Percentiles rank a stretch among this genome's conserved stretches.
phyloP scores from a whole-genome alignment of 768 basidiomycete species.

The Mycena vitilis region DNA sequence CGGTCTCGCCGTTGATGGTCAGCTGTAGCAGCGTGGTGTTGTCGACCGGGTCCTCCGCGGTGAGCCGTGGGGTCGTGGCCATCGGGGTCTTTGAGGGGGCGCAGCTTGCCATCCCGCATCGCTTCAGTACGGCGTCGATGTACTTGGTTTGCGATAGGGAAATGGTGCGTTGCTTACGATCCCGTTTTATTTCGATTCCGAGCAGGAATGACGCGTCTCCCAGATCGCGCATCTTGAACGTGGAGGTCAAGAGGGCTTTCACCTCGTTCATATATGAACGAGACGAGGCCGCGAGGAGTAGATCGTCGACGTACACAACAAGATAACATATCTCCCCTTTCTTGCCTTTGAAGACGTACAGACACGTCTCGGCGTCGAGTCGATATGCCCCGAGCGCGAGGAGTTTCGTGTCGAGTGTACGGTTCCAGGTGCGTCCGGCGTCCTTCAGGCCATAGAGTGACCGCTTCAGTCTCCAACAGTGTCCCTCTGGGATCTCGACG shows the following conservation, averaged over 20 bases:
- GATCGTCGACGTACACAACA: constrained; percentile 7
- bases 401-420: neutral
- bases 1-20: neutral
- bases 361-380: neutral
- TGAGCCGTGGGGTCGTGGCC: neutral
- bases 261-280: neutral
- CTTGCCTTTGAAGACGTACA: neutral
- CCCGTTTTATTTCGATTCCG: neutral
- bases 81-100: neutral
- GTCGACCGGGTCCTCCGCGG: constrained; percentile 3
- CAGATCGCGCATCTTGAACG: constrained; percentile 15
- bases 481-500: neutral
- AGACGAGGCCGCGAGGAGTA: neutral
- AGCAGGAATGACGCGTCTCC: constrained; percentile 1
- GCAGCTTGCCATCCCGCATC: constrained; percentile 1
- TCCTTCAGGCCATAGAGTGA: constrained; percentile 5
- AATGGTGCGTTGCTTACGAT: constrained; percentile 2
- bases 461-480: neutral
- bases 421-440: constrained; percentile 13
- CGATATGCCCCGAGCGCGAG: neutral
- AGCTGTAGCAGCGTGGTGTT: constrained; percentile 1
- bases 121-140: neutral
- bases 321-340: constrained; percentile 1
- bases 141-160: neutral
- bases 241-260: neutral